Evolutionary conservation across 306 rosid genomes (phyloP).

Genomic region (Trifolium repens): DNA sequence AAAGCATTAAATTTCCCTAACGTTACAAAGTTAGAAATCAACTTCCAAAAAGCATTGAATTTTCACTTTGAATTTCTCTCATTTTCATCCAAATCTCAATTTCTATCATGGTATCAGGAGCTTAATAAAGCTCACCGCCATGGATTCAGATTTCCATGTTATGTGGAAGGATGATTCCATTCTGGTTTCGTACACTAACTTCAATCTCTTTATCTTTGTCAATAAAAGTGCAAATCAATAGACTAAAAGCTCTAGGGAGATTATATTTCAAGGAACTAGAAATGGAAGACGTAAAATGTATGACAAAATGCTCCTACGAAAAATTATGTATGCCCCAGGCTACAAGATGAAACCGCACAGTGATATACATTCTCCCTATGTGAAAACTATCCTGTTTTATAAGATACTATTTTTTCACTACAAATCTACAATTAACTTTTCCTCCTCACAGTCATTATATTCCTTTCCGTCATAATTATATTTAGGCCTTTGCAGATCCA

Average conservation of each 20-base stretch:
- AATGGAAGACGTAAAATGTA: neutral
- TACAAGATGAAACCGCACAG: neutral
- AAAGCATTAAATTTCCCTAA: neutral
- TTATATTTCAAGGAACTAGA: neutral
- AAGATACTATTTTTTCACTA: neutral
- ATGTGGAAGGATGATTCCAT: neutral
- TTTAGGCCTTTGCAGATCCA: no score
- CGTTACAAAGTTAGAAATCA: neutral
- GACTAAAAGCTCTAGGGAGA: no score
- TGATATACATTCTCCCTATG: neutral
- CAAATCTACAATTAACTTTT: neutral
- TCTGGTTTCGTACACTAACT: neutral
- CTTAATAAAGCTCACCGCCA: neutral
- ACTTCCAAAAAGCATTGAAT: slow-evolving; percentile 3
- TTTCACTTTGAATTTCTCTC: neutral
- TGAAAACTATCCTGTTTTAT: neutral
- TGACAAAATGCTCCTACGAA: neutral
- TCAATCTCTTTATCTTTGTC: neutral
- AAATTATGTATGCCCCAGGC: neutral
- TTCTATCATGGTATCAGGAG: neutral
- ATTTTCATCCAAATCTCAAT: neutral
- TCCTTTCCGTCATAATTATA: neutral
- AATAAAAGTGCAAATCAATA: neutral
- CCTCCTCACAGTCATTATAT: neutral
- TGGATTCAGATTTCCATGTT: neutral